Evolutionary conservation across 495 filamentous ascomycete genomes (phyloP).

Genomic region (Xylaria bambusicola): DNA sequence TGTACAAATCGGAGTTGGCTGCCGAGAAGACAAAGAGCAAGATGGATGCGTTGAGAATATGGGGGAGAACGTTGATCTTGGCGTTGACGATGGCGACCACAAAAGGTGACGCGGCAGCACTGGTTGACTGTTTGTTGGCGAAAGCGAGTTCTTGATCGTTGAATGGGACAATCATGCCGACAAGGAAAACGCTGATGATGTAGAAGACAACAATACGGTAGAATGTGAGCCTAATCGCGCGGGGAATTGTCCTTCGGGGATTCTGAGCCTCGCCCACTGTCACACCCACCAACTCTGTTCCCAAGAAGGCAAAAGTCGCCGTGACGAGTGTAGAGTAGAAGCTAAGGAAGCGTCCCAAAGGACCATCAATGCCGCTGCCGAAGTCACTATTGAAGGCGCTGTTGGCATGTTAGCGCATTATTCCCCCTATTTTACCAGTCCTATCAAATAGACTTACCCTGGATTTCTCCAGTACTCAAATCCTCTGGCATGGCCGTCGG

Average conservation of each 20-base stretch:
- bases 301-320: conserved; percentile 80
- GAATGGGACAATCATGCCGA: conserved; percentile 69
- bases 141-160: conserved; percentile 57
- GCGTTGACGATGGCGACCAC: conserved; percentile 64
- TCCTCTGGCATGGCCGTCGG: conserved; percentile 70
- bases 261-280: conserved; percentile 81
- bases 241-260: conserved; percentile 71
- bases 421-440: neutral
- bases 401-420: conserved; percentile 34
- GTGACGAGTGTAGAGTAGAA: conserved; percentile 79
- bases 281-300: conserved; percentile 82
- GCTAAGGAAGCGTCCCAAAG: conserved; percentile 63
- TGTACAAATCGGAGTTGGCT: conserved; percentile 78
- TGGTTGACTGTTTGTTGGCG: conserved; percentile 46
- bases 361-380: conserved; percentile 54
- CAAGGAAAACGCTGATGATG: conserved; percentile 67
- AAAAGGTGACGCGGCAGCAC: conserved; percentile 66
- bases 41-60: conserved; percentile 78
- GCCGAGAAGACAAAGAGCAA: conserved; percentile 80
- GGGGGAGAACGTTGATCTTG: conserved; percentile 64
- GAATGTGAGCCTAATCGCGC: conserved; percentile 71
- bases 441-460: conserved; percentile 42
- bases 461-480: conserved; percentile 80
- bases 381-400: conserved; percentile 66
- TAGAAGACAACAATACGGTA: conserved; percentile 78